Conservation (phyloP, 2,329 filamentous ascomycete species). For the Claviceps sp. region DNA sequence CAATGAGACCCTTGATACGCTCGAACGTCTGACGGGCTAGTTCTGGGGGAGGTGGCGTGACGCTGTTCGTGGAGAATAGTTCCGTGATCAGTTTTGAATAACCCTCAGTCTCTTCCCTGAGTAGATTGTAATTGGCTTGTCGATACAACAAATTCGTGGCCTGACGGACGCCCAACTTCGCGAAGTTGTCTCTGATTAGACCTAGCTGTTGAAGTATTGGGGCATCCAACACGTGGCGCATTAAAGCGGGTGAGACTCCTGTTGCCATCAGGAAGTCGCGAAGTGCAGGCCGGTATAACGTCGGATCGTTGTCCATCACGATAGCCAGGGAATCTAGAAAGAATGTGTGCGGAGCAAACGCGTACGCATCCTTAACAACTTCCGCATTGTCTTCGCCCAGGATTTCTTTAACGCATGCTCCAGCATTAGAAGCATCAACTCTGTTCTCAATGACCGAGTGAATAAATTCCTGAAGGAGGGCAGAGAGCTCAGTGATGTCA, state of each 20-base stretch:
- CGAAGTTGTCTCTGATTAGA: slow-evolving; percentile 75
- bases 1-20: slow-evolving; percentile 84
- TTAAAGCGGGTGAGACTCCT: slow-evolving; percentile 53
- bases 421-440: slow-evolving; percentile 55
- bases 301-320: slow-evolving; percentile 57
- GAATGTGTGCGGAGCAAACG: slow-evolving; percentile 51
- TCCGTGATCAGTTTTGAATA: slow-evolving; percentile 95
- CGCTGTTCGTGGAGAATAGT: slow-evolving; percentile 77
- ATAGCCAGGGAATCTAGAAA: slow-evolving; percentile 79
- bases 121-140: slow-evolving; percentile 90
- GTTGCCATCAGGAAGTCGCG: slow-evolving; percentile 59
- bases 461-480: slow-evolving; percentile 74
- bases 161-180: slow-evolving; percentile 70
- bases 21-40: slow-evolving; percentile 79
- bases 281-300: slow-evolving; percentile 35
- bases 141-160: slow-evolving; percentile 89
- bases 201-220: slow-evolving; percentile 61
- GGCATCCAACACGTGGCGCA: slow-evolving; percentile 76
- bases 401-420: slow-evolving; percentile 60
- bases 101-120: slow-evolving; percentile 91
- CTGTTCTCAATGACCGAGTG: slow-evolving; percentile 59
- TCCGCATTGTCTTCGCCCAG: slow-evolving; percentile 43
- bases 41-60: slow-evolving; percentile 58
- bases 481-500: slow-evolving; percentile 54
- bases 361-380: slow-evolving; percentile 33